Evolutionary conservation across 164 flowering plant genomes (phyloP).

Genomic region (Berberis thunbergii): DNA sequence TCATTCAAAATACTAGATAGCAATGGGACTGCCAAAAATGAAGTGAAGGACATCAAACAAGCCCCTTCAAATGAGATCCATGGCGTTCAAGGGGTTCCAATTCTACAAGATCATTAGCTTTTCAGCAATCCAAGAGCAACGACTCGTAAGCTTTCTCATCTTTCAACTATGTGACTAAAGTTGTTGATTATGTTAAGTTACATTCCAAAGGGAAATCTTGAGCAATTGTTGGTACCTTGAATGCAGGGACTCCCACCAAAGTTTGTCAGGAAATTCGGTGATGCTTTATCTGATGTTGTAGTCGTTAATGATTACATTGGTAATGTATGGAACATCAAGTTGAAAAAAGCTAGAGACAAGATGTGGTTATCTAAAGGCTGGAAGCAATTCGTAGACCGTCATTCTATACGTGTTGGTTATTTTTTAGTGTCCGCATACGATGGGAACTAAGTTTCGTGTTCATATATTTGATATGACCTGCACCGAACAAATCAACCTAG

Average conservation of each 20-base stretch:
- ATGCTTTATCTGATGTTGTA: background rate
- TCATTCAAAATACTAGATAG: no score
- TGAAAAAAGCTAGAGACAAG: background rate
- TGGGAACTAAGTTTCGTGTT: background rate
- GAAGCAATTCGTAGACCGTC: background rate
- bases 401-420: background rate
- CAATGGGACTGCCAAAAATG: no score
- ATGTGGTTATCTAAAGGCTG: background rate
- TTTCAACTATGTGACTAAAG: background rate
- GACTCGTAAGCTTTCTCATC: background rate
- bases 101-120: background rate
- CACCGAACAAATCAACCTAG: no score
- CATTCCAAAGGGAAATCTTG: no score
- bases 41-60: background rate
- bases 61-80: background rate
- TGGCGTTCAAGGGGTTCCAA: background rate
- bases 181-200: background rate
- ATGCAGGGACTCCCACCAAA: background rate
- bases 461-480: no score
- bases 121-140: background rate
- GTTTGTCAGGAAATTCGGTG: background rate
- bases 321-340: background rate
- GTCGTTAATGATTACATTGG: background rate
- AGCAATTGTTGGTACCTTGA: background rate
- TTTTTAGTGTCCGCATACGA: background rate